These are phyloP conservation scores for Phlebopus sp. DNA, from an alignment of 1,284 basidiomycete genomes.

Conservation along the genomic window DNA sequence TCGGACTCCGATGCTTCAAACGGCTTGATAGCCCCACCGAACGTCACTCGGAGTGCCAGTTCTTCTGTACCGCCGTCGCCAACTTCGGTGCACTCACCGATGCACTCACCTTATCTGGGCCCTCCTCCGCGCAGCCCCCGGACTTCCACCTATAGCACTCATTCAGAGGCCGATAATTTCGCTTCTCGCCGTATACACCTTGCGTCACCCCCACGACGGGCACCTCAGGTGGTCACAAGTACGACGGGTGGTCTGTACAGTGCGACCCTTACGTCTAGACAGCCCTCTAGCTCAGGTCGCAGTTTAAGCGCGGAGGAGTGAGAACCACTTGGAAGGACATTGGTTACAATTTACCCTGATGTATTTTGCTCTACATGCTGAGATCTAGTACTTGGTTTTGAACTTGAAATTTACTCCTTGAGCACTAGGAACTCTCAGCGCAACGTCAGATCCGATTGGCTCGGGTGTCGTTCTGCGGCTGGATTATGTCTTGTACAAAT, in stretches of 20 bases:
- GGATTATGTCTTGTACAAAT: too few species aligned
- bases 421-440: too few species aligned
- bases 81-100: constrained; percentile 3
- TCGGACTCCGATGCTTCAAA: constrained; percentile 41
- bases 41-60: constrained; percentile 11
- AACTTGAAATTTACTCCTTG: too few species aligned
- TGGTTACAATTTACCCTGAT: constrained; percentile 3
- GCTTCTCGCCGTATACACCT: constrained; percentile 7
- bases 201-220: constrained; percentile 14
- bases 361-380: constrained; percentile 1
- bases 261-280: constrained; percentile 17
- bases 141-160: constrained; percentile 4
- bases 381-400: too few species aligned
- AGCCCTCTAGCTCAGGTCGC: constrained; percentile 10
- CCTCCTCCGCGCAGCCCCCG: constrained; percentile 27
- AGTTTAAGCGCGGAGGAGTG: constrained; percentile 16
- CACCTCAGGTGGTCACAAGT: constrained; percentile 10
- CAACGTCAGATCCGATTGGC: too few species aligned
- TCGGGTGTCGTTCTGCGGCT: too few species aligned
- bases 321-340: neutral
- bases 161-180: constrained; percentile 6
- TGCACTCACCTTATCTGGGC: constrained; percentile 20
- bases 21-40: constrained; percentile 59
- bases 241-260: constrained; percentile 4
- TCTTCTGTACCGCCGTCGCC: constrained; percentile 23